Evolutionary conservation across 768 basidiomycete genomes (phyloP).

Genomic region (Tylopilus sp.): DNA sequence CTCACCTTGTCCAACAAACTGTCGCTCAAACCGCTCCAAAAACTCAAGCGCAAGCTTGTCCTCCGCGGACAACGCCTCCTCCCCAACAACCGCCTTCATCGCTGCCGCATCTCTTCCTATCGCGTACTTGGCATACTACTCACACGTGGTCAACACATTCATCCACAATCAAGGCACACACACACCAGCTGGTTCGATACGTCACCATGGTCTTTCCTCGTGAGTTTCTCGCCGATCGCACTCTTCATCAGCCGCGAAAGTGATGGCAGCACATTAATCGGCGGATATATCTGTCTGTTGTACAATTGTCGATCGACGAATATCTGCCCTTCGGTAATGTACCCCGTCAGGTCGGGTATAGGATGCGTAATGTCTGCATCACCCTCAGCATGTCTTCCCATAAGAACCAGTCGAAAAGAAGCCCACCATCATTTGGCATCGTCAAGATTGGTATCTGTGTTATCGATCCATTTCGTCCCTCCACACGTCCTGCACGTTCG

Average conservation of each 20-base stretch:
- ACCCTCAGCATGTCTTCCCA: conserved; percentile 15
- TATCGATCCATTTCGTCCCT: conserved; percentile 98
- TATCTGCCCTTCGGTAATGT: conserved; percentile 99
- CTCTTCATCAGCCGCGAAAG: conserved; percentile 99
- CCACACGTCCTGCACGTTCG: conserved; percentile 96
- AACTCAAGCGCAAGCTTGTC: conserved; percentile 98
- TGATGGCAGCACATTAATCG: conserved; percentile 98
- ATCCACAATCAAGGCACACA: conserved; percentile 28
- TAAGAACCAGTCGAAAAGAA: conserved; percentile 25
- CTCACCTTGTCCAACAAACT: conserved; percentile 95
- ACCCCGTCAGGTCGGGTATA: conserved; percentile 98
- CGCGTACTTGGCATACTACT: conserved; percentile 95
- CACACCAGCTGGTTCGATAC: conserved; percentile 97
- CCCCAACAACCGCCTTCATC: conserved; percentile 99
- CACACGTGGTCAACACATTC: conserved; percentile 31
- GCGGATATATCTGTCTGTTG: conserved; percentile 97
- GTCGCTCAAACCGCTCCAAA: conserved; percentile 94
- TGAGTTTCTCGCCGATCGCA: conserved; percentile 96
- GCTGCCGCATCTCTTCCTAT: conserved; percentile 95
- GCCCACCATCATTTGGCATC: conserved; percentile 99
- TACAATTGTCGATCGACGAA: conserved; percentile 96
- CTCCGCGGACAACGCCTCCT: conserved; percentile 91
- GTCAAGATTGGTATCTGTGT: conserved; percentile 99
- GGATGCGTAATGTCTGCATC: conserved; percentile 97
- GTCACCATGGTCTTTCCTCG: conserved; percentile 97